Conservation (phyloP, 176 grass and related monocot species). For the Echinochloa phyllopogon region DNA sequence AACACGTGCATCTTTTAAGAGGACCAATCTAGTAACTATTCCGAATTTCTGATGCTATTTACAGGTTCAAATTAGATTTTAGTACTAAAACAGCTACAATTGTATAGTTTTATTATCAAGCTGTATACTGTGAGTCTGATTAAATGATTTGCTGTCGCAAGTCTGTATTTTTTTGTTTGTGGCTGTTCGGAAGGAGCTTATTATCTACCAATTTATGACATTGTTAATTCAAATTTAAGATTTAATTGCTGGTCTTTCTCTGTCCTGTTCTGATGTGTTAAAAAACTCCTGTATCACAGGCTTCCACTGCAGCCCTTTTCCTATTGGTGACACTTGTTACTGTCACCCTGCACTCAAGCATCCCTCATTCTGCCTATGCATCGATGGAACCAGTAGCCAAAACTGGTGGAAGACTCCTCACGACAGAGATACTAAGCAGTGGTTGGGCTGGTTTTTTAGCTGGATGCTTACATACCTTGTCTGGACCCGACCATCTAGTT, state of each 20-base stretch:
- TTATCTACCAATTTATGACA: not conserved
- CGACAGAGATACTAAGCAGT: constrained; percentile 76
- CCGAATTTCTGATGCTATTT: not conserved
- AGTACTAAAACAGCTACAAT: not conserved
- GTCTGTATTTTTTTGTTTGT: constrained; percentile 5
- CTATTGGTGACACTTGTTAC: constrained; percentile 44
- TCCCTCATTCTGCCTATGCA: constrained; percentile 60
- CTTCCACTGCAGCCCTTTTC: constrained; percentile 54
- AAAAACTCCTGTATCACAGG: constrained; percentile 40
- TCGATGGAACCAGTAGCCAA: constrained; percentile 49
- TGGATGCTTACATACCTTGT: constrained; percentile 95
- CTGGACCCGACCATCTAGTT: constrained; percentile 94
- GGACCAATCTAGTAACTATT: not conserved
- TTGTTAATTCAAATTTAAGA: not conserved
- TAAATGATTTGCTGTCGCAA: not conserved
- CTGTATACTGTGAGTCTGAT: not conserved
- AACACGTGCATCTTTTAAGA: constrained; percentile 7
- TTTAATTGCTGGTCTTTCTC: not conserved
- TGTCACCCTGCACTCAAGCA: constrained; percentile 42
- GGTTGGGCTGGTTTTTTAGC: constrained; percentile 93
- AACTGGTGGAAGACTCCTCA: constrained; percentile 53
- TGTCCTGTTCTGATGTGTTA: not conserved
- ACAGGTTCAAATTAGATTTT: not conserved
- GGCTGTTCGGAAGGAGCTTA: not conserved
- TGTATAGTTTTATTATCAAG: not conserved